Base-by-base conservation (phyloP, 2,329 filamentous ascomycete genomes). In the Nemania sp. region DNA sequence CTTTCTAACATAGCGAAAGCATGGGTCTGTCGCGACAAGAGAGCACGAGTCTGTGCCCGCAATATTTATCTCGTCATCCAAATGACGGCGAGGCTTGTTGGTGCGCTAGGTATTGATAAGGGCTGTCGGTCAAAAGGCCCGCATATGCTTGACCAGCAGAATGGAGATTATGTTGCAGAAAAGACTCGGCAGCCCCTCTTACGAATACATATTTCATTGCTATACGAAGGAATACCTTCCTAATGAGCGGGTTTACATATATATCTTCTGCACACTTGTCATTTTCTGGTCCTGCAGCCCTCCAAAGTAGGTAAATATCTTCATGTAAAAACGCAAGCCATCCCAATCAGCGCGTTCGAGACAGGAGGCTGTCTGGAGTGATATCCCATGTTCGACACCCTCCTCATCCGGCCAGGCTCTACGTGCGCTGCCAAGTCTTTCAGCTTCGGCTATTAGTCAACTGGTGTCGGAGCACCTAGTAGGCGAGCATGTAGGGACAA, bases 151-250 rank as follows among this genome's bases (percentile, higher is more conserved):
- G 22, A 58, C 45, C 41, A 45, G n/a, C 41, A 45, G 41, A 45
- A n/a, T 20, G 45, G 49, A 47, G 55, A 51, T 54, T 47, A 29
- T 35, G 51, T 43, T 26, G 20, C 49, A 61, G 41, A 35, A 54
- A 61, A 35, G 24, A 13, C 55, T 43, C 15, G 38, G 26, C 60
- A 54, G 15, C 54, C 58, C 54, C 53, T 63, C 45, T 27, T 56
- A 26, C 10, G 22, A 56, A 22, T 5, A 41, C 15, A 24, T 27
- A 47, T 15, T 41, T 8, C 41, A 8, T 45, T 20, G 41, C 18
- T 20, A 20, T 45, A 45, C 32, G 18, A 45, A n/a, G 2, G 18
- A 20, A 63, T 18, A 51, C 24, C 54, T 52, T 64, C 62, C 43
- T 51, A 62, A 62, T 43, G 26, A 24, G 58, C 27, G 26, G 18